Evolutionary conservation across 2,329 filamentous ascomycete species (phyloP), one percentile per base, ranked within the genome.

Genomic region (Talaromyces pinophilus): DNA sequence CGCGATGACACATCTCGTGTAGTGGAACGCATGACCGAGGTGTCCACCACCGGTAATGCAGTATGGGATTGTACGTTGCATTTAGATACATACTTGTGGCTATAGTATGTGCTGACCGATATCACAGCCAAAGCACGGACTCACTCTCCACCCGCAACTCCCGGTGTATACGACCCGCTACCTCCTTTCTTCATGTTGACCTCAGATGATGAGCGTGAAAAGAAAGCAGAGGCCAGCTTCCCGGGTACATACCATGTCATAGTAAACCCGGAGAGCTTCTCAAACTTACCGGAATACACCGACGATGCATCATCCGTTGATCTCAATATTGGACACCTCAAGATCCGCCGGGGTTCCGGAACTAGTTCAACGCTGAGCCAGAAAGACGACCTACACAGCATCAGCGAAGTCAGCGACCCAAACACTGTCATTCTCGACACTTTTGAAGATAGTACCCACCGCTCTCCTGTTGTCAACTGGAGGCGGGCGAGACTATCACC

Each of bases 161-260:
- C 70, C 15, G 67, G 61, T n/a, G n/a, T 70, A 11, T 72, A 77
- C 25, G 84, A 87, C 71, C 73, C 80, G n/a, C 76, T 87, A 13
- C 85, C 85, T 22, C 82, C 82, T 2, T 88, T 87, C 73, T 74
- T 81, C 38, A 73, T 76, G 15, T 78, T 88, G 63, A 83, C 79
- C 1, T 86, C 79, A 33, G 85, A 88, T 67, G 85, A 86, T 69
- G 86, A 87, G 33, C 79, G 86, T 48, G 86, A 88, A 71, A 80
- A 77, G 66, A 87, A 87, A 71, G 86, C 86, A 17, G 80, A 83
- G 62, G 76, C 75, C 7, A 78, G 79, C 44, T 76, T 74, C 40
- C 85, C 86, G 1, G 86, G 85, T 17, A 86, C 84, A 1, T 87
- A 83, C 72, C 80, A 83, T 71, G 83, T 87, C 22, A 77, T 87